Evolutionary conservation across 441 rosid genomes (phyloP), one percentile per base, ranked within the genome.

Genomic region (Melastoma candidum): DNA sequence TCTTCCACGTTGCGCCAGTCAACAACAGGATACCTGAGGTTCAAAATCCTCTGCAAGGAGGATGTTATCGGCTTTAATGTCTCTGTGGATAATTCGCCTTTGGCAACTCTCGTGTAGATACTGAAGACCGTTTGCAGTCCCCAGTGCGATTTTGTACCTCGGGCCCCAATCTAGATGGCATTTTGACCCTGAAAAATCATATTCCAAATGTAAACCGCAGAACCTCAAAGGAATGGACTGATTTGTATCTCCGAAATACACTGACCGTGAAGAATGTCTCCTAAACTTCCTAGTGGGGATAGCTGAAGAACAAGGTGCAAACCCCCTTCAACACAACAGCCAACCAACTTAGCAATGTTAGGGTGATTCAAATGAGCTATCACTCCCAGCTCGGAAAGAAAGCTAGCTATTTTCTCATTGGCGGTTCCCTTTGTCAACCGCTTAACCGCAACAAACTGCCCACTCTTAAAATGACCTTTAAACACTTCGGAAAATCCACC

Each of bases 351-450:
- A 12, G 98, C 98, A 0, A 81, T 85, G 63, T 87, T 87, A 0
- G 88, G 95, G 70, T 90, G 98, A 63, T 87, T 70, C 26, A 90
- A 73, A 68, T 90, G 92, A 50, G 95, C 96, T 69, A 90, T 73
- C 25, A 84, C 72, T 44, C 98, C 98, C 3, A 90, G 70, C 68
- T 90, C 98, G 2, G 90, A 83, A 44, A 90, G 72, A 59, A 90
- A 90, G 46, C 68, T 70, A 1, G 79, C 27, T 22, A 82, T 82
- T 49, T 68, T 73, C 66, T 90, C 96, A 27, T 87, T 87, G 0
- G 71, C 59, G 22, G 87, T 78, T 58, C 98, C 98, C 74, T 79
- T 83, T 0, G 48, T 80, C 5, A 85, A 71, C 47, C 74, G 76
- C 71, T 90, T 90, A n/a, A n/a, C n/a, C n/a, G n/a, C 97, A 43